phyloP scores from a whole-genome alignment of 345 rosid species.

The Populus tremula region DNA sequence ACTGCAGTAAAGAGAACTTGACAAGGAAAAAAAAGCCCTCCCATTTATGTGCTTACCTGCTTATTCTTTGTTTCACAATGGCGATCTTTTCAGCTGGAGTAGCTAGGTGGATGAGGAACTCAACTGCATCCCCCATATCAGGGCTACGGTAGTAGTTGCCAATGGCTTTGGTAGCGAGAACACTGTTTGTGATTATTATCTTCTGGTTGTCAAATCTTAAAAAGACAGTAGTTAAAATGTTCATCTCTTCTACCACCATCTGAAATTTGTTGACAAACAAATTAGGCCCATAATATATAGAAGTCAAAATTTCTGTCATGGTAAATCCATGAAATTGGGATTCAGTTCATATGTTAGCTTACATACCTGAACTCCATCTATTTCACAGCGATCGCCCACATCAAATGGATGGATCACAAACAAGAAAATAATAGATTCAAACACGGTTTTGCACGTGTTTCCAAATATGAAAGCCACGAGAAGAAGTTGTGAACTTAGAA shows the following conservation, averaged over 20 bases:
- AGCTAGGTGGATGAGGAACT: slow-evolving; percentile 54
- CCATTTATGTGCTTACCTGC: slow-evolving; percentile 26
- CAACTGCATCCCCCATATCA: slow-evolving; percentile 70
- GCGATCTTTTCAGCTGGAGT: slow-evolving; percentile 59
- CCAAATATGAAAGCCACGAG: slow-evolving; percentile 31
- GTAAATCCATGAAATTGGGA: background rate
- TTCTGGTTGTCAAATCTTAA: slow-evolving; percentile 70
- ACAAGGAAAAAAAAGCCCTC: background rate
- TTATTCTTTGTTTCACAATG: slow-evolving; percentile 47
- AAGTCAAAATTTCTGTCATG: background rate
- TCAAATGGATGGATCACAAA: slow-evolving; percentile 32
- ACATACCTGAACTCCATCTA: slow-evolving; percentile 32
- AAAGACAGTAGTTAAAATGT: slow-evolving; percentile 65
- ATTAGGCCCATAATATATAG: background rate
- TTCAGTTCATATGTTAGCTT: background rate
- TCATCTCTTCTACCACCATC: slow-evolving; percentile 90
- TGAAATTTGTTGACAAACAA: slow-evolving; percentile 21
- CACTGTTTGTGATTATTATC: slow-evolving; percentile 62
- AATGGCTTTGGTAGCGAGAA: slow-evolving; percentile 40
- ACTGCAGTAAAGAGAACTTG: background rate
- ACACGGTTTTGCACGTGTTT: slow-evolving; percentile 28
- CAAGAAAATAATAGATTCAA: slow-evolving; percentile 30
- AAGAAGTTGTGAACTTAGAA: slow-evolving; percentile 30
- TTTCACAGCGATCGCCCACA: slow-evolving; percentile 33
- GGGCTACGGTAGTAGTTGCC: slow-evolving; percentile 65